Evolutionary conservation across 2,329 filamentous ascomycete genomes (phyloP).

Genomic region (Madurella mycetomatis): DNA sequence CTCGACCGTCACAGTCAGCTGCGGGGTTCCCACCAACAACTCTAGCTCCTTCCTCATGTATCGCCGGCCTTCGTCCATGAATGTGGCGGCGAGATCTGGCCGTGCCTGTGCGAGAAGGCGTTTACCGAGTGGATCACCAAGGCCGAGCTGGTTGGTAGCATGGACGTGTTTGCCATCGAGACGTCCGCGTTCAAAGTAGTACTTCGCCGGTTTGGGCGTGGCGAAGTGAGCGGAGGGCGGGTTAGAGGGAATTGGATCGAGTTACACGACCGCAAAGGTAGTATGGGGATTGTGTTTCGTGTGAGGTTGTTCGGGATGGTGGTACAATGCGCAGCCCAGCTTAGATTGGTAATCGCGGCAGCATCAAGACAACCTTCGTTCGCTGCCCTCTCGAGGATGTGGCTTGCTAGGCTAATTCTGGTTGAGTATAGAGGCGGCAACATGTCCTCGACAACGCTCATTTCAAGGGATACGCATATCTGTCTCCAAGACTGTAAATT

Average conservation of each 20-base stretch:
- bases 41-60: constrained; percentile 40
- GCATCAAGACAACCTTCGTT: no score
- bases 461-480: no score
- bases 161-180: constrained; percentile 24
- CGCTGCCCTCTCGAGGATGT: no score
- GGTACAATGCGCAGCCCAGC: no score
- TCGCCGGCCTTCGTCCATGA: constrained; percentile 36
- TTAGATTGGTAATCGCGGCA: no score
- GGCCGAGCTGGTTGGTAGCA: constrained; percentile 14
- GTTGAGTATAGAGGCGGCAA: no score
- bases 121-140: constrained; percentile 41
- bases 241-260: neutral
- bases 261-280: neutral
- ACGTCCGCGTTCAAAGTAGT: constrained; percentile 19
- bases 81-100: constrained; percentile 38
- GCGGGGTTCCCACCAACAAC: constrained; percentile 42
- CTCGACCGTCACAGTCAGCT: constrained; percentile 38
- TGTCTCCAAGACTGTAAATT: no score
- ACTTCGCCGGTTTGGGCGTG: constrained; percentile 13
- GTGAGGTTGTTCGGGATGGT: no score
- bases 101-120: constrained; percentile 44
- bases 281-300: neutral
- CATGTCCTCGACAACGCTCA: no score
- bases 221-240: constrained; percentile 7
- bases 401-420: no score